Evolutionary conservation across 164 flowering plant genomes (phyloP).

Genomic region (grape (Vitis vinifera)): ASM3070453v1 NC_081805.1:9428001-9428500

Average conservation of each 20-base stretch:
- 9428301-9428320: slow-evolving; percentile 96
- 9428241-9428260: slow-evolving; percentile 26
- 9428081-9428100: slow-evolving; percentile 26
- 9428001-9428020: slow-evolving; percentile 3
- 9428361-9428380: slow-evolving; percentile 21
- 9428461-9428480: slow-evolving; percentile 95
- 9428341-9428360: slow-evolving; percentile 43
- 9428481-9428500: slow-evolving; percentile 83
- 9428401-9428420: slow-evolving; percentile 28
- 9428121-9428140: slow-evolving; percentile 47
- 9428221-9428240: slow-evolving; percentile 16
- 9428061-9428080: slow-evolving; percentile 32
- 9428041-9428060: slow-evolving; percentile 3
- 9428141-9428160: slow-evolving; percentile 28
- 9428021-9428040: background rate
- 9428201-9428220: slow-evolving; percentile 31
- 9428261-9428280: slow-evolving; percentile 43
- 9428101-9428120: slow-evolving; percentile 37
- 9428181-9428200: slow-evolving; percentile 34
- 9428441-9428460: slow-evolving; percentile 89
- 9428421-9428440: slow-evolving; percentile 52
- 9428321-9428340: slow-evolving; percentile 76
- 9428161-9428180: slow-evolving; percentile 54
- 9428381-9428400: slow-evolving; percentile 42
- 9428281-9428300: slow-evolving; percentile 95